Conservation (phyloP, 208 protist species). For the Crithidia fasciculata region DNA sequence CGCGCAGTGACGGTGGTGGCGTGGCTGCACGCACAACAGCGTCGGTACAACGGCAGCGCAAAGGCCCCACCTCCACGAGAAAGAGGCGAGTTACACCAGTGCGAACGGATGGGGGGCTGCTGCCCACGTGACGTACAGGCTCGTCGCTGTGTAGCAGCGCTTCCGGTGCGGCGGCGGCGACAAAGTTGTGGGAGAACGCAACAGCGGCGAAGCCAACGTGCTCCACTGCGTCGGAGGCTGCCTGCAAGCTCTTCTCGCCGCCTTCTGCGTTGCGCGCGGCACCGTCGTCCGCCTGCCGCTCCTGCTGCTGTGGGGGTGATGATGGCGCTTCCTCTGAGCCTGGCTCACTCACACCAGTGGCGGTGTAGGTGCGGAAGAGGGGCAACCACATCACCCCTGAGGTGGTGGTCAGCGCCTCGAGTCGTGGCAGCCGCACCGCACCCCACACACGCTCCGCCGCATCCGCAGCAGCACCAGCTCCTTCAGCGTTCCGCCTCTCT, state of each 20-base stretch:
- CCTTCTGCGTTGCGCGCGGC: background rate
- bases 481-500: too few species aligned
- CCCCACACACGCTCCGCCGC: slow-evolving; percentile 19
- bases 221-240: background rate
- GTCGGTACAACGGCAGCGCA: slow-evolving; percentile 14
- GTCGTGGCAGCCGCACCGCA: slow-evolving; percentile 14
- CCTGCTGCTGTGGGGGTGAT: background rate
- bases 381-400: slow-evolving; percentile 38
- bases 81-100: background rate
- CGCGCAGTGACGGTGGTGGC: too few species aligned
- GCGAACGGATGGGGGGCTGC: background rate
- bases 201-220: slow-evolving; percentile 51
- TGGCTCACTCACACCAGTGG: too few species aligned
- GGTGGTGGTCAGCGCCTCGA: slow-evolving; percentile 19
- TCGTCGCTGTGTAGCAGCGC: background rate
- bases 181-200: slow-evolving; percentile 58
- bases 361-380: slow-evolving; percentile 13
- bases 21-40: background rate
- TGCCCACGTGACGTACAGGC: too few species aligned
- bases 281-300: background rate
- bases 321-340: too few species aligned
- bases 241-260: background rate
- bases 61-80: slow-evolving; percentile 13
- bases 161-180: slow-evolving; percentile 3
- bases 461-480: background rate